Conservation (phyloP, 768 basidiomycete species). For the Lentinula lateritia region DNA sequence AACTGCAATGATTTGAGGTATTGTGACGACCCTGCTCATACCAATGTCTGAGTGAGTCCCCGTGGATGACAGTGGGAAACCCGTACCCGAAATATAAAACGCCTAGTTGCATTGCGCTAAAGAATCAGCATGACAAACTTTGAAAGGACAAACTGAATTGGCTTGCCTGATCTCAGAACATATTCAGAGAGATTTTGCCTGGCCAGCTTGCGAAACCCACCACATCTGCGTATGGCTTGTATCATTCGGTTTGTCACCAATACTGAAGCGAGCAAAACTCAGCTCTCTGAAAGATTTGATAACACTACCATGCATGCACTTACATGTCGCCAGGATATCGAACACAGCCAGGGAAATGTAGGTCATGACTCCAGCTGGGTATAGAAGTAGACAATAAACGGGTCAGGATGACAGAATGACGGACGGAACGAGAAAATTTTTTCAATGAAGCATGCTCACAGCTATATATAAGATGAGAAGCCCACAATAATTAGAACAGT, state of each 20-base stretch:
- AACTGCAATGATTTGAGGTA: background rate
- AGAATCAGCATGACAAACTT: too few relatives aligned
- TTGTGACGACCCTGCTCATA: background rate
- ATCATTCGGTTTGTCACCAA: background rate
- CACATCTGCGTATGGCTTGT: background rate
- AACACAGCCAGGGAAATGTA: background rate
- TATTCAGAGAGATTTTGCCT: background rate
- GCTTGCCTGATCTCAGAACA: background rate
- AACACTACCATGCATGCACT: background rate
- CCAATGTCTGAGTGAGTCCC: too few relatives aligned
- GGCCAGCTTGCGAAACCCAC: background rate
- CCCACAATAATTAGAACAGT: background rate
- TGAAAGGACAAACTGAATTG: background rate
- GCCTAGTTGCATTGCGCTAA: background rate
- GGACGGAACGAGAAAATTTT: background rate
- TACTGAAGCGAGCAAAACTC: background rate
- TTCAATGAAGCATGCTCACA: background rate
- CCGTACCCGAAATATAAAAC: background rate
- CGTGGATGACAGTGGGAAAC: background rate
- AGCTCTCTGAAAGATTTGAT: background rate
- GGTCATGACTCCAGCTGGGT: background rate
- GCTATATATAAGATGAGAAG: background rate
- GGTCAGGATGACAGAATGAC: background rate
- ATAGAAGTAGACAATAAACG: background rate
- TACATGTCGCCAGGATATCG: background rate